Evolutionary conservation across 192 early-diverging fungal genomes (phyloP).

Genomic region (Mortierella hygrophila): DNA sequence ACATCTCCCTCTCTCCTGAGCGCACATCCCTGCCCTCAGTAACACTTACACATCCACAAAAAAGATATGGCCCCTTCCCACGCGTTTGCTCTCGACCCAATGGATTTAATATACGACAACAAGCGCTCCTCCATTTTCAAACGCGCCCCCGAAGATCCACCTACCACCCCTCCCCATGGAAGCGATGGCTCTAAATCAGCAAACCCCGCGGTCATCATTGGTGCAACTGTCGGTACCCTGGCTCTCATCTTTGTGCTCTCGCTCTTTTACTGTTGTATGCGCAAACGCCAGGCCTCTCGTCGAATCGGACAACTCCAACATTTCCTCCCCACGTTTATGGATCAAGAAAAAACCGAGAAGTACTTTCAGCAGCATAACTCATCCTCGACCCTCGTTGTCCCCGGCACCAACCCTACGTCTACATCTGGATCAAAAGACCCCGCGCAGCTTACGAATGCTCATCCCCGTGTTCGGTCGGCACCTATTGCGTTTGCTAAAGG

Average conservation of each 20-base stretch:
- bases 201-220: conserved; percentile 22
- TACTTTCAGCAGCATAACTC: conserved; percentile 41
- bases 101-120: conserved; percentile 39
- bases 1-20: neutral
- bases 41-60: neutral
- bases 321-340: conserved; percentile 55
- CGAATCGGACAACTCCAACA: conserved; percentile 42
- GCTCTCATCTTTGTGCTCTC: conserved; percentile 25
- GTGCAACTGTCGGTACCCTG: conserved; percentile 19
- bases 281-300: conserved; percentile 40
- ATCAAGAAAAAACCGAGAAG: conserved; percentile 49
- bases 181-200: neutral
- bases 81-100: conserved; percentile 32
- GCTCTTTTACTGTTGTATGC: conserved; percentile 45
- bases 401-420: conserved; percentile 4
- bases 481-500: conserved; percentile 45
- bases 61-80: conserved; percentile 29
- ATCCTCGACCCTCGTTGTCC: conserved; percentile 21
- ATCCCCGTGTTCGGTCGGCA: conserved; percentile 37
- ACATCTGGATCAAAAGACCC: neutral
- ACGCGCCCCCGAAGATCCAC: conserved; percentile 17
- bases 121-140: conserved; percentile 18
- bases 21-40: neutral
- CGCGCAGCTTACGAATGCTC: conserved; percentile 29
- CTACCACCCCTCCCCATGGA: neutral